A percentile compares a stretch with the other conserved stretches of the same genome.
Conservation (phyloP, 148 eudicot species). For the Polygonum aviculare region DNA sequence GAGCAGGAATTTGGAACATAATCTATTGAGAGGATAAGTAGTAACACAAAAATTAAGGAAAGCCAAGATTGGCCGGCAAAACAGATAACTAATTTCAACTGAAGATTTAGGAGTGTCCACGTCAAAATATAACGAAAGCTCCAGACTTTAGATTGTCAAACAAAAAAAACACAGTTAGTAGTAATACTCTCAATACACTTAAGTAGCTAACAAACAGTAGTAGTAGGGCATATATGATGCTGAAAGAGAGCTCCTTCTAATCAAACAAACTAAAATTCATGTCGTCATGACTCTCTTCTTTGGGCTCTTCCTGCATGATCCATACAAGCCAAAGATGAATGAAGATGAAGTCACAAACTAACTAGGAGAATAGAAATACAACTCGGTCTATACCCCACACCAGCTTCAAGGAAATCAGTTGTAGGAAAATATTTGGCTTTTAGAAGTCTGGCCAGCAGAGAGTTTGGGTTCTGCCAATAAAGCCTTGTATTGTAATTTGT, state of each 20-base stretch:
- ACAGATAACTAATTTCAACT: neutral
- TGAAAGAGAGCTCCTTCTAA: slow-evolving; percentile 17
- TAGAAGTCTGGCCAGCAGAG: too few relatives aligned
- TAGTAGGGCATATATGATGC: neutral
- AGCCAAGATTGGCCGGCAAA: too few relatives aligned
- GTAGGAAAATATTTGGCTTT: too few relatives aligned
- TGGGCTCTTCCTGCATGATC: slow-evolving; percentile 19
- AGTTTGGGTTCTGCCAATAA: too few relatives aligned
- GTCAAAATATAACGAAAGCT: neutral
- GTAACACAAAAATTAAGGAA: too few relatives aligned
- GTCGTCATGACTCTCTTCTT: slow-evolving; percentile 38
- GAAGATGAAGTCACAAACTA: too few relatives aligned
- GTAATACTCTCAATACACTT: neutral
- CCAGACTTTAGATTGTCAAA: neutral
- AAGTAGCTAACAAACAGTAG: neutral
- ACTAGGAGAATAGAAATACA: too few relatives aligned
- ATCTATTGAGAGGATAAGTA: too few relatives aligned
- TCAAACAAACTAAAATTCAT: slow-evolving; percentile 44
- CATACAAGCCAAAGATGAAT: neutral
- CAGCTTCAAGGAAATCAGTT: too few relatives aligned
- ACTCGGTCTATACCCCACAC: too few relatives aligned
- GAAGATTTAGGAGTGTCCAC: neutral
- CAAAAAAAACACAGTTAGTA: neutral
- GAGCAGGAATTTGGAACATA: too few relatives aligned
- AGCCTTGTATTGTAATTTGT: too few relatives aligned